These are phyloP conservation scores for Fusarium tricinctum DNA, from an alignment of 2,329 filamentous ascomycete genomes.

Conservation along the genomic window DNA sequence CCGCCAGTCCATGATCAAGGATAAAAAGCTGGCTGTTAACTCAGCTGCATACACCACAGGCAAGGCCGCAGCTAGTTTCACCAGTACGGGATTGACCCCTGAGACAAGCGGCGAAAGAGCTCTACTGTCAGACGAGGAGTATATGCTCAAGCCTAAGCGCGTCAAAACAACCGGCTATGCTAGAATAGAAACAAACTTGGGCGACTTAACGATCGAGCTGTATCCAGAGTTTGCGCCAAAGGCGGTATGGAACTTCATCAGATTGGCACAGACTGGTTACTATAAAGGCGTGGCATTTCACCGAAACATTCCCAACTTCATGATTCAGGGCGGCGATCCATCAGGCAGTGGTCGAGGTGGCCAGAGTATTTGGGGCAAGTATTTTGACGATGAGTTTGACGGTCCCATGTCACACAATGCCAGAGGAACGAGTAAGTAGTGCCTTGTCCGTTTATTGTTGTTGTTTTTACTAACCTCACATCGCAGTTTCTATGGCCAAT, in stretches of 20 bases:
- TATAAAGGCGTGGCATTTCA: slow-evolving; percentile 90
- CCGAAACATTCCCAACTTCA: slow-evolving; percentile 94
- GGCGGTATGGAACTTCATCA: slow-evolving; percentile 97
- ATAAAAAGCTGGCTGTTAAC: slow-evolving; percentile 79
- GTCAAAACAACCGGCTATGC: slow-evolving; percentile 94
- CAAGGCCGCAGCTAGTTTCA: slow-evolving; percentile 92
- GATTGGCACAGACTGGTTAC: slow-evolving; percentile 88
- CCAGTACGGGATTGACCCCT: slow-evolving; percentile 91
- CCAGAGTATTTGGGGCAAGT: slow-evolving; percentile 91
- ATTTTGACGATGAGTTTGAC: slow-evolving; percentile 94
- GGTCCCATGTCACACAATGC: slow-evolving; percentile 87
- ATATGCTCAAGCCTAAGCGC: slow-evolving; percentile 91
- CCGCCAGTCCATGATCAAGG: slow-evolving; percentile 61
- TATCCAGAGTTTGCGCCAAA: slow-evolving; percentile 92
- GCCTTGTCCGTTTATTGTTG: not conserved
- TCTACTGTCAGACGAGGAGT: slow-evolving; percentile 91
- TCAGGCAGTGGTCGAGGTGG: slow-evolving; percentile 94
- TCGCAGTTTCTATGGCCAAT: slow-evolving; percentile 85
- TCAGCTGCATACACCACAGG: slow-evolving; percentile 93
- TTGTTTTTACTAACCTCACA: slow-evolving; percentile 14
- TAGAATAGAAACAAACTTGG: slow-evolving; percentile 86
- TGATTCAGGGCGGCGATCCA: slow-evolving; percentile 97
- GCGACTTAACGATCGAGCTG: slow-evolving; percentile 88
- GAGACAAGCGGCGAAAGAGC: slow-evolving; percentile 91
- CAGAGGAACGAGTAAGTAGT: slow-evolving; percentile 71